A percentile compares a stretch with the other conserved stretches of the same genome.
phyloP scores from a whole-genome alignment of 805 yeast genomes.

The Cyberlindnera petersonii region DNA sequence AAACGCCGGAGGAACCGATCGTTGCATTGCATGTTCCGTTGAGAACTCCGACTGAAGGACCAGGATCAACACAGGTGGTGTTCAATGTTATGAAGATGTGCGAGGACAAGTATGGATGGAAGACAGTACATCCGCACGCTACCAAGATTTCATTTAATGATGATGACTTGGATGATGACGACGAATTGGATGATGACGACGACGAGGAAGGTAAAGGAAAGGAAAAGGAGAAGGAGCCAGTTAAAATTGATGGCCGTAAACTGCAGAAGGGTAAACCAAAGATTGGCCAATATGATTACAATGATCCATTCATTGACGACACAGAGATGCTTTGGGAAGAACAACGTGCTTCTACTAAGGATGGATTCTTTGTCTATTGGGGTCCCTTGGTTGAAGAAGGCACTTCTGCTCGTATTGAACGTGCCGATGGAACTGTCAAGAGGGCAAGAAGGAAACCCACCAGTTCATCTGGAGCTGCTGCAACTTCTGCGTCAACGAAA shows the following conservation, averaged over 20 bases:
- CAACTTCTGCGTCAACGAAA: constrained; percentile 7
- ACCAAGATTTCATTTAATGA: constrained; percentile 53
- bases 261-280: constrained; percentile 57
- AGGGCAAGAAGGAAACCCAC: constrained; percentile 34
- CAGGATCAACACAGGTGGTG: constrained; percentile 60
- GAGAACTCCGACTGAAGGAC: constrained; percentile 43
- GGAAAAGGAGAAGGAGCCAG: constrained; percentile 16
- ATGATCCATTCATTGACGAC: constrained; percentile 97
- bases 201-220: constrained; percentile 34
- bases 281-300: constrained; percentile 86
- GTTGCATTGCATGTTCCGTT: constrained; percentile 55
- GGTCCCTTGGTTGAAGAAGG: constrained; percentile 80
- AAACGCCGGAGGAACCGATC: constrained; percentile 45
- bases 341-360: constrained; percentile 85
- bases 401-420: constrained; percentile 43
- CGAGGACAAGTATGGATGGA: constrained; percentile 84
- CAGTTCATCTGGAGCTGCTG: no score
- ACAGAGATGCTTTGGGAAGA: constrained; percentile 90
- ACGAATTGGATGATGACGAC: constrained; percentile 37
- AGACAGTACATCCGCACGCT: constrained; percentile 62
- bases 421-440: constrained; percentile 42
- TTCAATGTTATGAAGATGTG: constrained; percentile 70
- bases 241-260: constrained; percentile 41
- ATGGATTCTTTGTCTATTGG: constrained; percentile 92
- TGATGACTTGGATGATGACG: constrained; percentile 48